Conservation (phyloP, 148 eudicot genomes). For the Drosera capensis region DNA sequence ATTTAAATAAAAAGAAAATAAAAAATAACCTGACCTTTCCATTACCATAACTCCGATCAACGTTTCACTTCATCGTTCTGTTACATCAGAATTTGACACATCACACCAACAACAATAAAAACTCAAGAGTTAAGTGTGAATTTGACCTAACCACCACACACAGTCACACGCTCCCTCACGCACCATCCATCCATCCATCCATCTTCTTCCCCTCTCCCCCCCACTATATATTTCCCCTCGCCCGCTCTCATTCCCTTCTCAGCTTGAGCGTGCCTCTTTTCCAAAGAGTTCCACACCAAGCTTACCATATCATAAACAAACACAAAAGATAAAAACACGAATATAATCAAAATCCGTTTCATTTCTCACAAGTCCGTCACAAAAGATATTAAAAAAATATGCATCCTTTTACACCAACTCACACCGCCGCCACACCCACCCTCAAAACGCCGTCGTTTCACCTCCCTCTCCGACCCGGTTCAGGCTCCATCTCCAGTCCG, state of each 20-base stretch:
- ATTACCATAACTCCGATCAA: too few species aligned
- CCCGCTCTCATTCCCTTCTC: constrained; percentile 9
- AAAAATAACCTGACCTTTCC: too few species aligned
- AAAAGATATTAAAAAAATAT: constrained; percentile 28
- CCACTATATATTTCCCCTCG: constrained; percentile 2
- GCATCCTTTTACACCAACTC: constrained; percentile 37
- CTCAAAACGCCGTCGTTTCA: constrained; percentile 8
- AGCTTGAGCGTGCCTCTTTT: constrained; percentile 36
- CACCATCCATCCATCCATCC: too few species aligned
- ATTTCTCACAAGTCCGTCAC: not conserved
- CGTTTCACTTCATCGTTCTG: too few species aligned
- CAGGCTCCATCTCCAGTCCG: constrained; percentile 26
- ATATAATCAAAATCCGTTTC: too few species aligned
- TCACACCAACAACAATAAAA: too few species aligned
- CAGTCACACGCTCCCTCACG: constrained; percentile 16
- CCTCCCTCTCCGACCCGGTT: constrained; percentile 9
- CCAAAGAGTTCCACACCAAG: constrained; percentile 37
- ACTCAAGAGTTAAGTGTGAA: constrained; percentile 38
- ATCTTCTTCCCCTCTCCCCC: constrained; percentile 1
- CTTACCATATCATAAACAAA: constrained; percentile 7
- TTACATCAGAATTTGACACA: too few species aligned
- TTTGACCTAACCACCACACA: constrained; percentile 24
- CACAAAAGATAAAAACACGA: too few species aligned
- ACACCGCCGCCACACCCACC: constrained; percentile 16
- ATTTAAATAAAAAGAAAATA: too few species aligned